Evolutionary conservation across 352 stramenopile genomes (phyloP).

Genomic region (Lagenidium giganteum): DNA sequence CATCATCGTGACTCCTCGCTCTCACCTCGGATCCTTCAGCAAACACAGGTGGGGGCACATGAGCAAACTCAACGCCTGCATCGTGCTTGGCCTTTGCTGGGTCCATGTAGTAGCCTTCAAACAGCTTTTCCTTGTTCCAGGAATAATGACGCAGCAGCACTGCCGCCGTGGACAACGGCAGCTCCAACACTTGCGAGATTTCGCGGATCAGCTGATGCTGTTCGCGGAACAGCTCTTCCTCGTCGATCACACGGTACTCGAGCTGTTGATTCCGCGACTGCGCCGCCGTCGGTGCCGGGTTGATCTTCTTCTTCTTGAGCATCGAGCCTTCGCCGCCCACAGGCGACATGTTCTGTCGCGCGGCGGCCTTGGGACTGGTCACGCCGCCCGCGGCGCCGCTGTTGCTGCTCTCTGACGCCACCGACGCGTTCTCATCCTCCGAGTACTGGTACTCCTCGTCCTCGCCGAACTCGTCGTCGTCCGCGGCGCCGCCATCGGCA

Average conservation of each 20-base stretch:
- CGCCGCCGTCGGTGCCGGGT: conserved; percentile 8
- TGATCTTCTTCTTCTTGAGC: conserved; percentile 74
- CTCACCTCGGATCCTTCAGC: conserved; percentile 33
- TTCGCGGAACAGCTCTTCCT: conserved; percentile 70
- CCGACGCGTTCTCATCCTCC: conserved; percentile 39
- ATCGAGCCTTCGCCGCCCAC: conserved; percentile 31
- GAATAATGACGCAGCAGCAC: conserved; percentile 80
- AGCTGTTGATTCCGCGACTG: conserved; percentile 17
- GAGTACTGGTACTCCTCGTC: conserved; percentile 64
- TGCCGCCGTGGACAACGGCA: conserved; percentile 43
- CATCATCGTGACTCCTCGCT: conserved; percentile 5
- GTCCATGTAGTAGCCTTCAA: conserved; percentile 83
- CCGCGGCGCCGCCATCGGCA: not conserved
- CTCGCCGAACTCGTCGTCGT: conserved; percentile 23
- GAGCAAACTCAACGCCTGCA: conserved; percentile 55
- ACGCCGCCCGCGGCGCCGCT: conserved; percentile 24
- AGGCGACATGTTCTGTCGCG: conserved; percentile 37
- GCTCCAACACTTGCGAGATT: conserved; percentile 76
- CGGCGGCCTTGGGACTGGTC: conserved; percentile 16
- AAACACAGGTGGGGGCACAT: conserved; percentile 27
- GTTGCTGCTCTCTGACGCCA: conserved; percentile 6
- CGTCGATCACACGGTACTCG: conserved; percentile 84
- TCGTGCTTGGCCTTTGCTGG: conserved; percentile 44
- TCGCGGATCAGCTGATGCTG: conserved; percentile 58
- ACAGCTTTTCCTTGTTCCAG: conserved; percentile 90